phyloP scores from a whole-genome alignment of 495 filamentous ascomycete species.

The Terfezia boudieri region DNA sequence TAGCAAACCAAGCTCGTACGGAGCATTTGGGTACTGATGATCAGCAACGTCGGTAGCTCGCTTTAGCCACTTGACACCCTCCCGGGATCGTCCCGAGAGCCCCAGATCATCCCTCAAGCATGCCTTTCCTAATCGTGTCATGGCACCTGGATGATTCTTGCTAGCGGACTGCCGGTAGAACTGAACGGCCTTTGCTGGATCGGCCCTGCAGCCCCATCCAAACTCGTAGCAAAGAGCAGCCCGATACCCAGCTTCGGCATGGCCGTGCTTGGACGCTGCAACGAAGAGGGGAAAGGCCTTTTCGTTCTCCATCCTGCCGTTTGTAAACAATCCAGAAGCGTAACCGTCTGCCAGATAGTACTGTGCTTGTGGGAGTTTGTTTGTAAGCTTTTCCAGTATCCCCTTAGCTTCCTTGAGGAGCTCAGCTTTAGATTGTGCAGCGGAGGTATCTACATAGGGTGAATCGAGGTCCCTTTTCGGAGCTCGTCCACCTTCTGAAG shows the following conservation, averaged over 20 bases:
- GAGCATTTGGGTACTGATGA: slow-evolving; percentile 71
- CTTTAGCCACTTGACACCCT: slow-evolving; percentile 94
- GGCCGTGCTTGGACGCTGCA: slow-evolving; percentile 86
- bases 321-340: slow-evolving; percentile 82
- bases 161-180: slow-evolving; percentile 79
- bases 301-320: slow-evolving; percentile 74
- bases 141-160: slow-evolving; percentile 85
- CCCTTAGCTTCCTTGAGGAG: slow-evolving; percentile 69
- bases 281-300: slow-evolving; percentile 79
- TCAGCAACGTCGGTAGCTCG: slow-evolving; percentile 75
- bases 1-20: slow-evolving; percentile 70
- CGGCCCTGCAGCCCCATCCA: slow-evolving; percentile 82
- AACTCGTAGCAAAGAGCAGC: slow-evolving; percentile 93
- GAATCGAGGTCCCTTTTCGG: slow-evolving; percentile 20
- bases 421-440: slow-evolving; percentile 31
- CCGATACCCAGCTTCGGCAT: slow-evolving; percentile 87
- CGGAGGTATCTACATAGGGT: slow-evolving; percentile 19
- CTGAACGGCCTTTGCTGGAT: slow-evolving; percentile 72
- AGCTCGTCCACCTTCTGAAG: slow-evolving; percentile 16
- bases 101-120: slow-evolving; percentile 79
- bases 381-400: slow-evolving; percentile 66
- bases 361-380: slow-evolving; percentile 81
- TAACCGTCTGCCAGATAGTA: slow-evolving; percentile 93
- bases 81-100: slow-evolving; percentile 57
- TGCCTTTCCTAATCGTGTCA: slow-evolving; percentile 75